phyloP scores from a whole-genome alignment of 495 filamentous ascomycete species.

The Annulohypoxylon maeteangense region DNA sequence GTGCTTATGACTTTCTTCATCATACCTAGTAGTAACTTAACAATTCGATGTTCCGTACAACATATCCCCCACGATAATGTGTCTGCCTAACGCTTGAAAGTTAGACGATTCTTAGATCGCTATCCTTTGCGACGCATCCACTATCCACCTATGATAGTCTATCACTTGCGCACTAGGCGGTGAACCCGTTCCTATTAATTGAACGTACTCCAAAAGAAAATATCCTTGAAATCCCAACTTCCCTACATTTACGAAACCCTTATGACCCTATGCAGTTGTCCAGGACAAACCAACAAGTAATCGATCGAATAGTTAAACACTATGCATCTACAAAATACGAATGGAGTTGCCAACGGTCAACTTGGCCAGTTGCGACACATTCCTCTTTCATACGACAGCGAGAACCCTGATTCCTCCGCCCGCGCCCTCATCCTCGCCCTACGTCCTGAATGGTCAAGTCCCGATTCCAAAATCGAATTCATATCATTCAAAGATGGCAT shows the following conservation, averaged over 20 bases:
- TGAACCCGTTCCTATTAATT: conserved; percentile 33
- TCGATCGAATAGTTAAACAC: conserved; percentile 11
- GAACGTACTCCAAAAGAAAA: conserved; percentile 9
- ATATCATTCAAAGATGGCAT: conserved; percentile 96
- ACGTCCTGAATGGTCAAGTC: conserved; percentile 82
- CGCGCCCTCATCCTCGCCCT: conserved; percentile 81
- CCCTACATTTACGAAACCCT: background rate
- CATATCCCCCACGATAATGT: background rate
- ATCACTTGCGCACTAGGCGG: conserved; percentile 27
- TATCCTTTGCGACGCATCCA: conserved; percentile 24
- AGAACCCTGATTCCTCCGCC: conserved; percentile 79
- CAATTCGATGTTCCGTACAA: background rate
- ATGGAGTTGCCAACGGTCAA: conserved; percentile 33
- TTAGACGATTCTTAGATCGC: conserved; percentile 12
- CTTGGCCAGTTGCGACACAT: conserved; percentile 63
- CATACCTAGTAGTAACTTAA: background rate
- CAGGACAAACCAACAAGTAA: conserved; percentile 13
- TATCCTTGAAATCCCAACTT: background rate
- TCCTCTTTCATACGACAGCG: conserved; percentile 77
- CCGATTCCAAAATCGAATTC: conserved; percentile 83
- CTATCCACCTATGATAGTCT: conserved; percentile 11
- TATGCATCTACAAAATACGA: conserved; percentile 38
- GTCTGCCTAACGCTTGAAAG: background rate
- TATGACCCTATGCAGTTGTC: conserved; percentile 1
- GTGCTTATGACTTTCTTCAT: conserved; percentile 1